These are phyloP conservation scores for Botrytis fabae DNA, from an alignment of 2,329 filamentous ascomycete genomes.

Conservation along the genomic window DNA sequence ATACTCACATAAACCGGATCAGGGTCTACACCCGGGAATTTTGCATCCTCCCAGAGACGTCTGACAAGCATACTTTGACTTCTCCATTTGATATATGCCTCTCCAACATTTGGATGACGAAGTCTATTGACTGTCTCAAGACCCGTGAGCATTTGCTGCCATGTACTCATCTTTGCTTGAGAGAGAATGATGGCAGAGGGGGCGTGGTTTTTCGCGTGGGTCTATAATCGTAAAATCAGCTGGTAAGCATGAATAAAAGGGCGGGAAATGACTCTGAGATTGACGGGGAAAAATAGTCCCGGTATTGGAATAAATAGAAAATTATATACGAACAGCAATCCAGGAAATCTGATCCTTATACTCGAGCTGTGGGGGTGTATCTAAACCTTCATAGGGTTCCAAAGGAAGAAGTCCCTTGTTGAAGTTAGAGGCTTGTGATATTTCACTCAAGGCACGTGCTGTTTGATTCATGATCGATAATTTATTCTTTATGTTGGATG, in stretches of 20 bases:
- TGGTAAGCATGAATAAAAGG: neutral
- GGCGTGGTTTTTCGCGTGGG: neutral
- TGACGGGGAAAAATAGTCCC: neutral
- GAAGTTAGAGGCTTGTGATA: neutral
- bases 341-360: neutral
- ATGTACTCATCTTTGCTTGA: neutral
- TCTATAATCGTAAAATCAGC: neutral
- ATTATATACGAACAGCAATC: neutral
- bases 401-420: neutral
- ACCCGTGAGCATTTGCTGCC: constrained; percentile 1
- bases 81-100: constrained; percentile 10
- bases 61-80: constrained; percentile 12
- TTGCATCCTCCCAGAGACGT: neutral
- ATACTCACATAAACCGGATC: neutral
- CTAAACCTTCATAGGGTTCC: neutral
- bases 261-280: neutral
- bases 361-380: neutral
- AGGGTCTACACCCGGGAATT: neutral
- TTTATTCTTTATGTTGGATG: neutral
- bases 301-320: neutral
- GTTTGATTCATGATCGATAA: neutral
- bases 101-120: neutral
- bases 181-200: neutral
- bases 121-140: neutral
- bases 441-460: neutral